Conservation (phyloP, 345 rosid genomes). For the Camelina neglecta region DNA sequence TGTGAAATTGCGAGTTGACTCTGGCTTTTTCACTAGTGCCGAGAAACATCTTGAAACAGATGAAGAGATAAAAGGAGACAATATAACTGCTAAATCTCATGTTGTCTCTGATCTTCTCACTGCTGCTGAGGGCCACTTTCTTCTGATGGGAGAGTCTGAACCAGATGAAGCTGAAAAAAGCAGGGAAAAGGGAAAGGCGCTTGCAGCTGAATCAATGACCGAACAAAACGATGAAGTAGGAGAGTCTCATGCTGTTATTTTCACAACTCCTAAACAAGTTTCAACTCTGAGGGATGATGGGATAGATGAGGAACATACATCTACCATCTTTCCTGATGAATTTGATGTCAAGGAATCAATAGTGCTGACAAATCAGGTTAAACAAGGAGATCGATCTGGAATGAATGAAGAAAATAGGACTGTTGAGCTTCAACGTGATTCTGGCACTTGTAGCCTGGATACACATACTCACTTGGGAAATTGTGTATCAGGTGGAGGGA, state of each 20-base stretch:
- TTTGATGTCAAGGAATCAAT: neutral
- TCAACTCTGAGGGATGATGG: too few species aligned
- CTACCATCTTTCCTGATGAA: neutral
- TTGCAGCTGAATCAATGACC: too few species aligned
- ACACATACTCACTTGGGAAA: neutral
- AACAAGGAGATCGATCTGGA: neutral
- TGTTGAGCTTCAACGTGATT: constrained; percentile 23
- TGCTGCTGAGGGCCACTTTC: constrained; percentile 10
- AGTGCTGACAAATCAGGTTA: too few species aligned
- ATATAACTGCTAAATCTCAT: constrained; percentile 1
- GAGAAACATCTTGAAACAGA: constrained; percentile 17
- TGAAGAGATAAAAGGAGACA: constrained; percentile 8
- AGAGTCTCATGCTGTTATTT: too few species aligned
- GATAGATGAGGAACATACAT: neutral
- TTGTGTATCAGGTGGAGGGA: neutral
- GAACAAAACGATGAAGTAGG: too few species aligned
- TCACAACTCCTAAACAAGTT: too few species aligned
- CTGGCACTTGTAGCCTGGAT: neutral
- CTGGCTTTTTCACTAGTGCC: neutral
- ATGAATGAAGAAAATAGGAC: constrained; percentile 15
- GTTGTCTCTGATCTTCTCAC: neutral
- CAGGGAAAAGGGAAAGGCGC: neutral
- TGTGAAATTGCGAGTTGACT: constrained; percentile 16
- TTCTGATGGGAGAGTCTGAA: constrained; percentile 17
- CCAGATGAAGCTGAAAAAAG: constrained; percentile 11